Evolutionary conservation across 345 rosid species (phyloP), one percentile per base, ranked within the genome.

Genomic region (Gossypium longicalyx): DNA sequence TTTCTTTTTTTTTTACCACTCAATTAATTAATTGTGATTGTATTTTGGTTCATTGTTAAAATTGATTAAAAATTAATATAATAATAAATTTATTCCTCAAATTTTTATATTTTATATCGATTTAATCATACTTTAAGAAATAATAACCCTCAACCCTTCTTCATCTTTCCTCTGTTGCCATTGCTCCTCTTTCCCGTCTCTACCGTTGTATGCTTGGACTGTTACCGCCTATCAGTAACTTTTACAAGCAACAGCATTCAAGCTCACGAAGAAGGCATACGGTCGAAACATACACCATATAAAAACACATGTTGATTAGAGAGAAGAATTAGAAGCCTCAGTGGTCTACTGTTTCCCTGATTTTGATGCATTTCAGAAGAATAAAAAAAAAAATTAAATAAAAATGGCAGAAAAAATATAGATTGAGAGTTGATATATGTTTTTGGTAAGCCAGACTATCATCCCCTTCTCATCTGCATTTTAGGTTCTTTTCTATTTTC

Each of bases 361-460:
- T 82, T 83, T 77, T 80, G 80, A 78, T 80, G 83, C 83, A 82
- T 77, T 58, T 45, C 70, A 49, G 79, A 52, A 74, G 27, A 64
- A 75, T 69, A 25, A 45, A 9, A 51, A 47, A 47, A 61, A 0
- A 3, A 2, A 0, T 7, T 29, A 8, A 44, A 20, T 7, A 10
- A 47, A 72, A 17, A 17, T 9, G 65, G 70, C 38, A 20, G 3
- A 51, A 51, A 3, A 45, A 41, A 52, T 60, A 54, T 64, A 29
- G 43, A 13, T 17, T 54, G 10, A 72, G 73, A 73, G 17, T 62
- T 61, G 29, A 62, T 34, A 34, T 5, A 34, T 34, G 22, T 10
- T 34, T 58, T 48, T 74, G 63, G 48, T 19, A 16, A 53, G 38
- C 67, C 52, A 59, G 45, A 75, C 58, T 58, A 20, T 19, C 25